Percentiles rank a stretch among this genome's conserved stretches.
These are phyloP conservation scores for Torulaspora microellipsoides DNA, from an alignment of 805 yeast species.

Conservation along the genomic window DNA sequence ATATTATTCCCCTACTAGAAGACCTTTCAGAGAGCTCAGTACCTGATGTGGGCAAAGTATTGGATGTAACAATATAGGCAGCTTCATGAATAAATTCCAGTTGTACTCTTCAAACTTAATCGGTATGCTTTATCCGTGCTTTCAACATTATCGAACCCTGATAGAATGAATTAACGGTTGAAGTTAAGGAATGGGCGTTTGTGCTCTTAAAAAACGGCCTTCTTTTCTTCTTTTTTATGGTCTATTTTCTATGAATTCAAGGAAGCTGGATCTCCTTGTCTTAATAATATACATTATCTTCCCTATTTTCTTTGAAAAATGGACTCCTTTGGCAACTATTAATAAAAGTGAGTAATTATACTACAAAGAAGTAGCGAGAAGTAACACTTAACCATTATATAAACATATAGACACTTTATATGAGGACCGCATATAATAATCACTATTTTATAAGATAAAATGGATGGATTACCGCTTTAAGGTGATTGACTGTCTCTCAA, in stretches of 20 bases:
- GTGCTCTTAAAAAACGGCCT: no score
- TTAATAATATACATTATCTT: slow-evolving; percentile 2
- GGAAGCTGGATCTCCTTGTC: slow-evolving; percentile 26
- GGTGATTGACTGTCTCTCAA: not conserved
- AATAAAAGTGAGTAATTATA: no score
- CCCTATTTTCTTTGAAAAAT: not conserved
- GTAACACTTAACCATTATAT: no score
- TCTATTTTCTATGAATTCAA: slow-evolving; percentile 5
- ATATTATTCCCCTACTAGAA: slow-evolving; percentile 83
- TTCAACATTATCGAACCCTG: not conserved
- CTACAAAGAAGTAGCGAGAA: no score
- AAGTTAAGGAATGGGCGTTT: no score
- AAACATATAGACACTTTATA: no score
- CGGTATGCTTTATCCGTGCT: not conserved
- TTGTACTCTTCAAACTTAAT: not conserved
- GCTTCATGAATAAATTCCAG: not conserved
- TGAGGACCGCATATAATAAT: no score
- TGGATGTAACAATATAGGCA: slow-evolving; percentile 56
- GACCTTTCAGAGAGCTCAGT: slow-evolving; percentile 72
- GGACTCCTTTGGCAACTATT: no score
- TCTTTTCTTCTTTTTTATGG: not conserved
- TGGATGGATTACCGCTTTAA: no score
- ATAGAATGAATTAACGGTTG: not conserved
- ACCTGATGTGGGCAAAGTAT: slow-evolving; percentile 77
- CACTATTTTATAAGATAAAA: no score